Evolutionary conservation across 2,329 filamentous ascomycete genomes (phyloP), one percentile per base, ranked within the genome.

Genomic region (Clonostachys rhizophaga): DNA sequence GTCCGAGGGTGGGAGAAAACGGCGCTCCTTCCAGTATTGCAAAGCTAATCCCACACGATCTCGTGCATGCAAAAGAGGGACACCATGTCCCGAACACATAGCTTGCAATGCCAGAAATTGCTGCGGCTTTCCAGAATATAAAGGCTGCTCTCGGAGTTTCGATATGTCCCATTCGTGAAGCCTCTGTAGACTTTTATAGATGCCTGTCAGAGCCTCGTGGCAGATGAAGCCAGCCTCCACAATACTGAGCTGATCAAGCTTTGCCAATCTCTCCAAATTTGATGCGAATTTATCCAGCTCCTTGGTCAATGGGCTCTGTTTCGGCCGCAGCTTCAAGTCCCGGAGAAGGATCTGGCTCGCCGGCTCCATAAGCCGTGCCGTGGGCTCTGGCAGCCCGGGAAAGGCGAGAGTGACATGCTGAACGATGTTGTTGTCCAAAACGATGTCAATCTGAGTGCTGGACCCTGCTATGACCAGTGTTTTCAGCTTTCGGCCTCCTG

Each of bases 11-110:
- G 60, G 65, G 14, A 81, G 62, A 42, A 77, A 71, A 42, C 79
- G 74, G 47, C 74, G 70, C 55, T 85, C 76, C 62, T 81, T 84
- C 89, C 89, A 94, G 62, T 92, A 95, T 53, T 90, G 85, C 37
- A 94, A 57, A 43, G 79, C 81, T 47, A 92, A 67, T 1, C 89
- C 89, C 24, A 92, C 69, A 44, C 76, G 78, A 18, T 77, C 76
- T 44, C 81, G 74, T 13, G 77, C 76, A 64, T 94, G 87, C 78
- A 92, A 86, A 33, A 76, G 69, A 0, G 89, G 88, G 33, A 75
- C 75, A 3, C 89, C 89, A 59, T 87, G 86, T 52, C 77, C 81
- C 48, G 79, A 80, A 60, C 86, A 90, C 64, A 89, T 76, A 42
- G 81, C 83, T 44, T 76, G 67, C n/a, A 75, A 67, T 40, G 75